A percentile compares a stretch with the other conserved stretches of the same genome.
Evolutionary conservation across 148 eudicot genomes (phyloP).

Genomic region (Cornus kousa): DNA sequence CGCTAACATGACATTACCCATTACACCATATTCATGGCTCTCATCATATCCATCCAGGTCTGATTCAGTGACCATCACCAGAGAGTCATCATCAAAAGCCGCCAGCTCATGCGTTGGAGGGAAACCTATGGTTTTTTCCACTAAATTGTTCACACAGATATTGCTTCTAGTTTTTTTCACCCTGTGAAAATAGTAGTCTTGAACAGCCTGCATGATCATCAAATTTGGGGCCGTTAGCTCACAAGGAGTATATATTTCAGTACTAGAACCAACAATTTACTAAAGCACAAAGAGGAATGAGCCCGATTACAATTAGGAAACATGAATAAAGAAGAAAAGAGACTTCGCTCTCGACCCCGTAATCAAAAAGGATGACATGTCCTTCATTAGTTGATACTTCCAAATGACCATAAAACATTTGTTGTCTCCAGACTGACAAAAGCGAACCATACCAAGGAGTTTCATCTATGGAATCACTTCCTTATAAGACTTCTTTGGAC

Average conservation of each 20-base stretch:
- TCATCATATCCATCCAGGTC: conserved; percentile 57
- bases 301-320: neutral
- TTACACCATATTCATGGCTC: conserved; percentile 14
- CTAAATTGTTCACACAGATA: neutral
- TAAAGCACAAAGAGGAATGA: neutral
- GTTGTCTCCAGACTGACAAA: neutral
- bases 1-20: conserved; percentile 16
- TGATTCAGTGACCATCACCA: conserved; percentile 49
- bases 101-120: conserved; percentile 10
- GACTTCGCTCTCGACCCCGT: neutral
- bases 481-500: neutral
- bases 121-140: neutral
- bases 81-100: conserved; percentile 45
- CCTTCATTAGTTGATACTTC: neutral
- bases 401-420: neutral
- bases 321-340: neutral
- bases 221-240: neutral
- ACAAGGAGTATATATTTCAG: neutral
- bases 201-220: conserved; percentile 35
- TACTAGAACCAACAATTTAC: neutral
- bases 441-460: neutral
- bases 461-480: neutral
- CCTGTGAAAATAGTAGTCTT: conserved; percentile 33
- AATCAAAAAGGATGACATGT: neutral
- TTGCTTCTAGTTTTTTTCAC: conserved; percentile 15